Percentiles rank a stretch among this genome's conserved stretches.
phyloP scores from a whole-genome alignment of 139 green algal genomes.

The Chlamydomonas sp. region DNA sequence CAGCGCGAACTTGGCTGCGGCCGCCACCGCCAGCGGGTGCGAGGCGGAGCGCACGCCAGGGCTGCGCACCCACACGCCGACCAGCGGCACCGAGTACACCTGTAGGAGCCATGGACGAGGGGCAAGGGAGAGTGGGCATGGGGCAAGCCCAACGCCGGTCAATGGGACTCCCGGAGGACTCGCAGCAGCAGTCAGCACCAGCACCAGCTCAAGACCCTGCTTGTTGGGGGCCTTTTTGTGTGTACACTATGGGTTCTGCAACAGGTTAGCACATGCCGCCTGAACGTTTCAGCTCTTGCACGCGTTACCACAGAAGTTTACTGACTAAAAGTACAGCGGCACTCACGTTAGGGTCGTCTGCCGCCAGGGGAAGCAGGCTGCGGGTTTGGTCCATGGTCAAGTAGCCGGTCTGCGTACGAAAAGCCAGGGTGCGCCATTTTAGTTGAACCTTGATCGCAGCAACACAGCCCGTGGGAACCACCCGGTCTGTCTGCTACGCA shows the following conservation, averaged over 20 bases:
- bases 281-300: no score
- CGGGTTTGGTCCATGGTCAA: conserved; percentile 65
- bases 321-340: neutral
- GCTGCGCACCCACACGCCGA: conserved; percentile 66
- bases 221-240: no score
- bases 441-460: no score
- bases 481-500: no score
- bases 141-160: neutral
- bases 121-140: neutral
- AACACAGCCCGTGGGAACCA: no score
- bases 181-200: no score
- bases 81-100: conserved; percentile 60
- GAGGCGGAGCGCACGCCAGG: conserved; percentile 14
- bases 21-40: conserved; percentile 48
- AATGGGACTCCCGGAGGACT: no score
- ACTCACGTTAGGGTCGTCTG: conserved; percentile 57
- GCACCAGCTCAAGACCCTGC: no score
- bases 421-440: neutral
- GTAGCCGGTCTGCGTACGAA: conserved; percentile 47
- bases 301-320: neutral
- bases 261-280: no score
- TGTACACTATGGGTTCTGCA: no score
- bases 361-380: conserved; percentile 60
- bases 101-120: conserved; percentile 12
- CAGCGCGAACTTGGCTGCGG: conserved; percentile 50